These are phyloP conservation scores for Epichloe hybrida DNA, from an alignment of 2,329 filamentous ascomycete genomes.

Conservation along the genomic window DNA sequence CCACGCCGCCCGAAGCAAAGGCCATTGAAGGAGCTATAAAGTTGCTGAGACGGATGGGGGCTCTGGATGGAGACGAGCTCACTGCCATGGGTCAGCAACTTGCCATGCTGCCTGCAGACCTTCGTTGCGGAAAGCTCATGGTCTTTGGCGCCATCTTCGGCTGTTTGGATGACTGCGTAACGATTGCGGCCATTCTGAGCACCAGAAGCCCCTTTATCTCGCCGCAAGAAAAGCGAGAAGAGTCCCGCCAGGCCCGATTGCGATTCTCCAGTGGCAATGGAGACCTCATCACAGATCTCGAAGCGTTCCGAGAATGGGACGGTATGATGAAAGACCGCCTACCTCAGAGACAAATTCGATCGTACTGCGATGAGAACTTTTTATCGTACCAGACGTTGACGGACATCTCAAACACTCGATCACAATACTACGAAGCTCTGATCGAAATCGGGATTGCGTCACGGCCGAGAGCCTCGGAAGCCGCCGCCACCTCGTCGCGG, in stretches of 20 bases:
- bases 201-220: constrained; percentile 76
- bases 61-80: constrained; percentile 70
- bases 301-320: constrained; percentile 73
- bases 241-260: constrained; percentile 62
- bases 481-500: constrained; percentile 16
- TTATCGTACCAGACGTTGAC: constrained; percentile 70
- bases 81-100: constrained; percentile 86
- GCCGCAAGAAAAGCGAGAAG: constrained; percentile 69
- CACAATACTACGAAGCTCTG: constrained; percentile 75
- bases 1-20: constrained; percentile 74
- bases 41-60: constrained; percentile 73
- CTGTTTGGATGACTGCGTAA: constrained; percentile 77
- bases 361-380: constrained; percentile 78
- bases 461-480: constrained; percentile 19
- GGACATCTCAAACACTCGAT: constrained; percentile 76
- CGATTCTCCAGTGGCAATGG: constrained; percentile 67
- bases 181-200: constrained; percentile 85
- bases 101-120: constrained; percentile 87
- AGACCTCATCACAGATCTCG: constrained; percentile 76
- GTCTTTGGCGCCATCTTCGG: constrained; percentile 91
- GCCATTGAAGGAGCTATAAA: constrained; percentile 78
- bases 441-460: constrained; percentile 72
- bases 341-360: constrained; percentile 49
- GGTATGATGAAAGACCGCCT: constrained; percentile 45
- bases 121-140: constrained; percentile 87